Evolutionary conservation across 768 basidiomycete genomes (phyloP), one percentile per base, ranked within the genome.

Genomic region (Phlegmacium glaucopus): DNA sequence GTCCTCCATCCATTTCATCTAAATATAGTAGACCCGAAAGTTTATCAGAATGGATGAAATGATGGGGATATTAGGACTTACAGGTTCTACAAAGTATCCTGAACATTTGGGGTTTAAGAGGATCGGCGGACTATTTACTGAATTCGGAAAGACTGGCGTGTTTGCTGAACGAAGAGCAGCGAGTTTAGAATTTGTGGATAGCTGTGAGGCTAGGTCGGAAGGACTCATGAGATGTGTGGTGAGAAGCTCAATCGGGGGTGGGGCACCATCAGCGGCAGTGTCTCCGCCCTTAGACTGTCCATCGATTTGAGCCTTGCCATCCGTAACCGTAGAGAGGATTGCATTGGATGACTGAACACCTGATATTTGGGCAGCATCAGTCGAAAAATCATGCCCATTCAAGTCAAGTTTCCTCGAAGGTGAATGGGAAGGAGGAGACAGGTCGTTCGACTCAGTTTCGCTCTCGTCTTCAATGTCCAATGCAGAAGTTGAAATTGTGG

Each of bases 1-100:
- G 4, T 83, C 76, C 42, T 92, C 84, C 95, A 99, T 99, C 96
- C 95, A 99, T 59, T 84, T 86, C 82, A 96, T 85, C 93, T 90
- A 54, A 48, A 27, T 1, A 34, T 9, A 7, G 16, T 9, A 6
- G 26, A 17, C 2, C 3, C 2, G 6, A 6, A n/a, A 34, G 32
- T 13, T 44, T 9, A 43, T 15, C 8, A 28, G 40, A 44, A 22
- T 5, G 22, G 8, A 27, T 25, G 13, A 22, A 25, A 27, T 26
- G 35, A 49, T 5, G 32, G 22, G 10, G 9, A 45, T 17, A 51
- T 12, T 32, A 13, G 10, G 7, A 75, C 89, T 56, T 58, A 96
- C 92, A 28, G 94, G 93, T 63, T 98, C 95, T 38, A 97, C 82
- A 61, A 97, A 98, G 65, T 99, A 99, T 7, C 94, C 94, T 1